Conservation (phyloP, 441 rosid species). For the Populus tomentosa region DNA sequence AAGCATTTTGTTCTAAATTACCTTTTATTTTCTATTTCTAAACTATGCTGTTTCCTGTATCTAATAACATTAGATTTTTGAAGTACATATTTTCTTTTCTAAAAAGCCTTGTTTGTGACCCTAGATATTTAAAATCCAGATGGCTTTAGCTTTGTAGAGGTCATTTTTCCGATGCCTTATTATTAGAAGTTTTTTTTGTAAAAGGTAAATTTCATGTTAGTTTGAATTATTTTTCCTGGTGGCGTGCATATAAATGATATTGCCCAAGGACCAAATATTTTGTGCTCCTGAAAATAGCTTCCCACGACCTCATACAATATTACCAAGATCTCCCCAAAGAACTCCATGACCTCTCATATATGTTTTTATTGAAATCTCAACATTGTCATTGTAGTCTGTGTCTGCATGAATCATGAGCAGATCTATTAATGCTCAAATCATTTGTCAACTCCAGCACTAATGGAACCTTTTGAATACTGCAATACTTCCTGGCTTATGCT, state of each 20-base stretch:
- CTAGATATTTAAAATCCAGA: neutral
- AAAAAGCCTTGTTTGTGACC: neutral
- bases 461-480: too few relatives aligned
- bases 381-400: neutral
- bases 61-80: neutral
- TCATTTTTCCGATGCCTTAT: neutral
- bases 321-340: neutral
- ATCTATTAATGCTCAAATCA: neutral
- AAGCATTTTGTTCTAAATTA: neutral
- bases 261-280: neutral
- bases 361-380: slow-evolving; percentile 1
- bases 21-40: neutral
- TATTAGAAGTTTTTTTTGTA: neutral
- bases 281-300: neutral
- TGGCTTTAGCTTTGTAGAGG: neutral
- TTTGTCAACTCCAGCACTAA: too few relatives aligned
- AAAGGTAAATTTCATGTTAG: too few relatives aligned
- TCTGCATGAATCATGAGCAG: neutral
- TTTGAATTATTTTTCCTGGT: too few relatives aligned
- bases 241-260: neutral
- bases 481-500: too few relatives aligned
- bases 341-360: neutral
- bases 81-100: neutral
- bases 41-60: neutral
- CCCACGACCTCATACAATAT: neutral